Conservation (phyloP, 148 eudicot species). For the Chenopodium formosanum region DNA sequence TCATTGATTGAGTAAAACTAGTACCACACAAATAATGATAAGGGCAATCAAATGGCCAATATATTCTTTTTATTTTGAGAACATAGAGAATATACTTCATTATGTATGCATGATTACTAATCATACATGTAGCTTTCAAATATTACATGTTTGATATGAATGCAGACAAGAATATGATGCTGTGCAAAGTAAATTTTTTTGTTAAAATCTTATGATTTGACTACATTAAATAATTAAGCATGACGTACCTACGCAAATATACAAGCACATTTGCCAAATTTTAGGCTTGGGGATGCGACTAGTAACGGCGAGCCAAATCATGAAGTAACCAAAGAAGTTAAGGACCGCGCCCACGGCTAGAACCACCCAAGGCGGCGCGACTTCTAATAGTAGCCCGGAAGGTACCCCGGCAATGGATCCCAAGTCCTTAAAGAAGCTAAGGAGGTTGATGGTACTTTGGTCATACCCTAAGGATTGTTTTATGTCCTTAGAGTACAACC, state of each 20-base stretch:
- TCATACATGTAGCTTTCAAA: too few species aligned
- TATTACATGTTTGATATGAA: too few species aligned
- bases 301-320: constrained; percentile 50
- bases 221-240: too few species aligned
- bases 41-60: too few species aligned
- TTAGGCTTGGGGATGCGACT: constrained; percentile 34
- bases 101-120: too few species aligned
- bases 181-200: too few species aligned
- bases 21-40: too few species aligned
- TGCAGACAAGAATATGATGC: too few species aligned
- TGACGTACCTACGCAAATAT: constrained; percentile 39
- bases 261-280: constrained; percentile 49
- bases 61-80: too few species aligned
- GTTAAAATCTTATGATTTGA: too few species aligned
- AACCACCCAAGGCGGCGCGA: constrained; percentile 41
- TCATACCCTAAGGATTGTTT: constrained; percentile 37
- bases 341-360: constrained; percentile 31
- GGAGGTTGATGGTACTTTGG: constrained; percentile 39
- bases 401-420: constrained; percentile 39
- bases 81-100: too few species aligned
- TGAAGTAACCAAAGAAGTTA: constrained; percentile 48
- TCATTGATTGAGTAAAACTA: too few species aligned
- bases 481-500: constrained; percentile 35
- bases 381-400: constrained; percentile 37
- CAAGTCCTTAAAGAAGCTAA: constrained; percentile 42